phyloP scores from a whole-genome alignment of 2,329 filamentous ascomycete genomes.

The Aspergillus sp. region DNA sequence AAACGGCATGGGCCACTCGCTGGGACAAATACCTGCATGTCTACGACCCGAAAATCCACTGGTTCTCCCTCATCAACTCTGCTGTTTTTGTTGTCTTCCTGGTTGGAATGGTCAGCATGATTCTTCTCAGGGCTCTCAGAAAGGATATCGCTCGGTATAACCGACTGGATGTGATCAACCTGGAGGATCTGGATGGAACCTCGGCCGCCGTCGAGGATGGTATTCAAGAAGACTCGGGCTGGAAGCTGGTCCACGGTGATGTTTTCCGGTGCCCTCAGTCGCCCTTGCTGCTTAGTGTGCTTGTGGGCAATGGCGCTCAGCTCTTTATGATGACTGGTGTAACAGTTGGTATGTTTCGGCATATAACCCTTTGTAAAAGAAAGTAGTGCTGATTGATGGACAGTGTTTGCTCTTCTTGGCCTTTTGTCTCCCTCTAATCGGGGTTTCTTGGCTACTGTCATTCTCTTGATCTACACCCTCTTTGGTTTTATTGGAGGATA shows the following conservation, averaged over 20 bases:
- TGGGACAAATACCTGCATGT: slow-evolving; percentile 99
- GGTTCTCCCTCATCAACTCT: slow-evolving; percentile 97
- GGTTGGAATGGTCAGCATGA: slow-evolving; percentile 86
- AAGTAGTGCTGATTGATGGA: slow-evolving; percentile 8
- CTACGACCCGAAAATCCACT: slow-evolving; percentile 96
- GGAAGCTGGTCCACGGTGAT: slow-evolving; percentile 97
- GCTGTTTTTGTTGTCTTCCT: slow-evolving; percentile 92
- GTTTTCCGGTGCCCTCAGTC: slow-evolving; percentile 86
- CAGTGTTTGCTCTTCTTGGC: slow-evolving; percentile 80
- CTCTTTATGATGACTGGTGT: slow-evolving; percentile 96
- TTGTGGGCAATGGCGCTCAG: slow-evolving; percentile 90
- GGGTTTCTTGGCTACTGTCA: slow-evolving; percentile 86
- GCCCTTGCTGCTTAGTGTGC: slow-evolving; percentile 76
- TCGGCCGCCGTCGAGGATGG: slow-evolving; percentile 75
- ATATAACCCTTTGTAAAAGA: not conserved
- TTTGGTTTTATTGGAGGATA: slow-evolving; percentile 93
- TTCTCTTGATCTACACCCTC: slow-evolving; percentile 87
- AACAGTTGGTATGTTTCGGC: slow-evolving; percentile 62
- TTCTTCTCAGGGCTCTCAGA: slow-evolving; percentile 78
- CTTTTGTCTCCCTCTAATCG: slow-evolving; percentile 95
- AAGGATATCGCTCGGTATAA: slow-evolving; percentile 98
- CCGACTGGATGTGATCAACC: slow-evolving; percentile 80
- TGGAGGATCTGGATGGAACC: slow-evolving; percentile 82
- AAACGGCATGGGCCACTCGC: slow-evolving; percentile 88
- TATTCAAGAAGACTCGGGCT: slow-evolving; percentile 94